Evolutionary conservation across 192 early-diverging fungal species (phyloP).

Genomic region (Dispira parvispora): DNA sequence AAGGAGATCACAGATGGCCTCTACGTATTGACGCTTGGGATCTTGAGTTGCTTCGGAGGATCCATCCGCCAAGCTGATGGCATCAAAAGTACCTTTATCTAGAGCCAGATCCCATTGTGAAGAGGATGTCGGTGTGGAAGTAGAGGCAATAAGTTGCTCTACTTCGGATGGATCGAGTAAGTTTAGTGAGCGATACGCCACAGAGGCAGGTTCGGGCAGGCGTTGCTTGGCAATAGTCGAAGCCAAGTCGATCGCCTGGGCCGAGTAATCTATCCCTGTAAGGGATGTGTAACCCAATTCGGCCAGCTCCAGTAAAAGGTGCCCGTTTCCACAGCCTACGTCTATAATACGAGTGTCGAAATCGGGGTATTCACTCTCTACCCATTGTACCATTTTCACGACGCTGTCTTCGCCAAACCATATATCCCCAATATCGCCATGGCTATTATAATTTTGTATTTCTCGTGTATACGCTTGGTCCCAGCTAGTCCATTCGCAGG

Average conservation of each 20-base stretch:
- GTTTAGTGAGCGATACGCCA: slow-evolving; percentile 38
- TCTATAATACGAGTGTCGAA: slow-evolving; percentile 36
- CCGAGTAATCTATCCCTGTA: slow-evolving; percentile 74
- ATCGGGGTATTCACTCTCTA: slow-evolving; percentile 25
- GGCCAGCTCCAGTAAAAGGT: slow-evolving; percentile 62
- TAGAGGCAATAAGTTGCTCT: background rate
- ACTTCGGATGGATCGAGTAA: slow-evolving; percentile 34
- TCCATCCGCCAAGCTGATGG: slow-evolving; percentile 46
- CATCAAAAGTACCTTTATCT: slow-evolving; percentile 93
- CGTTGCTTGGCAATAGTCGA: slow-evolving; percentile 31
- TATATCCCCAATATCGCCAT: slow-evolving; percentile 80
- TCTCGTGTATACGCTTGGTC: slow-evolving; percentile 69
- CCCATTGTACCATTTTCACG: slow-evolving; percentile 80
- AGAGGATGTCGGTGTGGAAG: background rate
- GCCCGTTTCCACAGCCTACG: slow-evolving; percentile 86
- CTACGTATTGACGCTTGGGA: slow-evolving; percentile 34
- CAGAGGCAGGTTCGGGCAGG: slow-evolving; percentile 15
- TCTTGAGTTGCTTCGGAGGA: slow-evolving; percentile 23
- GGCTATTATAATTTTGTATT: slow-evolving; percentile 57
- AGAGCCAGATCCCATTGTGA: slow-evolving; percentile 39
- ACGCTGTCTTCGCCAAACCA: slow-evolving; percentile 83
- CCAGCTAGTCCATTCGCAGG: slow-evolving; percentile 34
- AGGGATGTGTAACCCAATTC: slow-evolving; percentile 52
- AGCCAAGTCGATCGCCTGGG: slow-evolving; percentile 55
- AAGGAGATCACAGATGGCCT: slow-evolving; percentile 42